Evolutionary conservation across 2,329 filamentous ascomycete species (phyloP).

Genomic region (Penicillium sp.): DNA sequence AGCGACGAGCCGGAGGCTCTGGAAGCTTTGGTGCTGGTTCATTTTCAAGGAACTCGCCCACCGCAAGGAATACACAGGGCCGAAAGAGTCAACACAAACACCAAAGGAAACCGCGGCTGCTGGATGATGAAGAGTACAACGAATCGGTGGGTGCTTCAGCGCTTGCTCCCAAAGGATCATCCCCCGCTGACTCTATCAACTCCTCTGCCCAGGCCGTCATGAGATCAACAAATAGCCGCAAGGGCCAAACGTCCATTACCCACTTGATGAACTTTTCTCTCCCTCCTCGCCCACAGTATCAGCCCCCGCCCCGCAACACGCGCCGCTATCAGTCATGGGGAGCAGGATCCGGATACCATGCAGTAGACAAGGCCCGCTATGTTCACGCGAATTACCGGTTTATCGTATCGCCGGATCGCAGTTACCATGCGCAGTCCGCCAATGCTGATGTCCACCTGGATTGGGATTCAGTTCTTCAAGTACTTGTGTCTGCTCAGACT

Average conservation of each 20-base stretch:
- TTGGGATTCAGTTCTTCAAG: constrained; percentile 86
- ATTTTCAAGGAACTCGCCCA: constrained; percentile 36
- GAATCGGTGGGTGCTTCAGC: constrained; percentile 62
- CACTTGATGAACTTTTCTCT: constrained; percentile 91
- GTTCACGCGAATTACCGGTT: constrained; percentile 98
- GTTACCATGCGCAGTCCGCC: constrained; percentile 75
- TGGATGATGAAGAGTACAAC: constrained; percentile 83
- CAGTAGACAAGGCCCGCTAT: constrained; percentile 84
- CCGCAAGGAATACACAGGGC: constrained; percentile 68
- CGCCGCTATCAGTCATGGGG: constrained; percentile 78
- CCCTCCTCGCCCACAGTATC: constrained; percentile 66
- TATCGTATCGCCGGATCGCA: constrained; percentile 77
- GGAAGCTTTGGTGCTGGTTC: constrained; percentile 42
- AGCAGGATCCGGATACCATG: constrained; percentile 82
- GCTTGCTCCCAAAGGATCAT: neutral
- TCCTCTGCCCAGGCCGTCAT: constrained; percentile 54
- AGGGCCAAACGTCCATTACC: constrained; percentile 94
- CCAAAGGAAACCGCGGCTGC: constrained; percentile 69
- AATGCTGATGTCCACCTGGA: constrained; percentile 88
- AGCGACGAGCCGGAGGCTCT: constrained; percentile 43
- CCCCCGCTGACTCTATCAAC: constrained; percentile 12
- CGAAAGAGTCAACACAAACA: constrained; percentile 80
- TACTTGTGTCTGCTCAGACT: constrained; percentile 85
- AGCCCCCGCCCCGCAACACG: constrained; percentile 58
- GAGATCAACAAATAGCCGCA: constrained; percentile 66